Evolutionary conservation across 352 stramenopile genomes (phyloP), one percentile per base, ranked within the genome.

Genomic region (Globisporangium polare): DNA sequence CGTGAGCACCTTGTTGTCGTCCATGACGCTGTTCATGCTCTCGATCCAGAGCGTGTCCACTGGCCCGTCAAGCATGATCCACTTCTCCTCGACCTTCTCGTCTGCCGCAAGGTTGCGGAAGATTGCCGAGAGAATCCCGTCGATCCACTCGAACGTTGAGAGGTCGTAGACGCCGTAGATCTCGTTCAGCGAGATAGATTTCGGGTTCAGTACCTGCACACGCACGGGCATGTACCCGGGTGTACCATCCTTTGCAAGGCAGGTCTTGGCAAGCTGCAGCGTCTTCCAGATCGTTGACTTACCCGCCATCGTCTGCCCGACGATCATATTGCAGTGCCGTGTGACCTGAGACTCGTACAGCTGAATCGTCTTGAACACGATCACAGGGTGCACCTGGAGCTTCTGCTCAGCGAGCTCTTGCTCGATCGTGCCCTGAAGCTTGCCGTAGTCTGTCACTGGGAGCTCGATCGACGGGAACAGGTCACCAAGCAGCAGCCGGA

Each of bases 331-430:
- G 52, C 94, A 97, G 58, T 98, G 96, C 1, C 94, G 90, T 22
- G 96, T 97, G 37, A 97, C 86, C 63, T 98, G 95, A 0, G 93
- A 96, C 56, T 98, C 94, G 62, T 97, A 97, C 53, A 98, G 74
- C 63, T 98, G 94, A 35, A 98, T 98, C 2, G 96, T 94, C 75
- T 98, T 98, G 63, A 92, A 95, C 42, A 97, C 87, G 47, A 98
- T 98, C 12, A 89, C 77, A 0, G 77, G 76, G 20, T 98, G 88
- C 15, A 96, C 78, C 62, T 98, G 93, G 6, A 98, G 73, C 24
- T 92, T 92, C 50, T 90, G 74, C 41, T 90, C 83, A 3, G 72
- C 55, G 10, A 98, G 64, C 45, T 97, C 87, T 53, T 93, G 76
- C 47, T 97, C 85, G 29, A 98, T 93, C 5, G 81, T 90, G 9